phyloP scores from a whole-genome alignment of 2,329 filamentous ascomycete species.

The Talaromyces sp. region DNA sequence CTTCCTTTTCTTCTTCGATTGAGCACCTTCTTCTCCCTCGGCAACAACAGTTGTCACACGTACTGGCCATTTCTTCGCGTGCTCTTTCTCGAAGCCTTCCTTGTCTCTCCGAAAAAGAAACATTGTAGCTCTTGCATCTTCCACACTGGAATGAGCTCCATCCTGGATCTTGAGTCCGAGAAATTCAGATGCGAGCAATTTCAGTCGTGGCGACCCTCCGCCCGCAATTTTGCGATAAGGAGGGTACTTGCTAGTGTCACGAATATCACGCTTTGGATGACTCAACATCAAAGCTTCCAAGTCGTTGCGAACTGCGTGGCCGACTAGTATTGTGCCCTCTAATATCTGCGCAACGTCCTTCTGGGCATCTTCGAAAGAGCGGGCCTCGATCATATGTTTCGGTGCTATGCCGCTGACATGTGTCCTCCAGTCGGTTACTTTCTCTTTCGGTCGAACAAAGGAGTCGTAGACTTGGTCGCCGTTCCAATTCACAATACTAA shows the following conservation, averaged over 20 bases:
- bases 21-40: conserved; percentile 31
- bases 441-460: conserved; percentile 74
- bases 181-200: conserved; percentile 55
- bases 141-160: conserved; percentile 60
- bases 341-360: conserved; percentile 66
- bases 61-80: conserved; percentile 62
- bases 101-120: conserved; percentile 81
- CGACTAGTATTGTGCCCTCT: conserved; percentile 69
- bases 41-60: conserved; percentile 28
- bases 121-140: conserved; percentile 88
- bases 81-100: conserved; percentile 77
- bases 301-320: conserved; percentile 79
- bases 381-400: conserved; percentile 66
- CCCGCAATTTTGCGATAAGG: conserved; percentile 64
- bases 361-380: conserved; percentile 75
- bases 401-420: conserved; percentile 76
- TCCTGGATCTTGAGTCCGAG: conserved; percentile 59
- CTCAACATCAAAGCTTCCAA: conserved; percentile 69
- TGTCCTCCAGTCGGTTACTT: conserved; percentile 87
- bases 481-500: conserved; percentile 90
- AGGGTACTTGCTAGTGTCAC: conserved; percentile 78
- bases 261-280: conserved; percentile 72
- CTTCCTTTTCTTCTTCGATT: conserved; percentile 40
- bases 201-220: conserved; percentile 50
- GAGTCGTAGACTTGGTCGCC: conserved; percentile 91